Base-by-base conservation (phyloP, 2,329 filamentous ascomycete genomes). In the Fusarium compactum region DNA sequence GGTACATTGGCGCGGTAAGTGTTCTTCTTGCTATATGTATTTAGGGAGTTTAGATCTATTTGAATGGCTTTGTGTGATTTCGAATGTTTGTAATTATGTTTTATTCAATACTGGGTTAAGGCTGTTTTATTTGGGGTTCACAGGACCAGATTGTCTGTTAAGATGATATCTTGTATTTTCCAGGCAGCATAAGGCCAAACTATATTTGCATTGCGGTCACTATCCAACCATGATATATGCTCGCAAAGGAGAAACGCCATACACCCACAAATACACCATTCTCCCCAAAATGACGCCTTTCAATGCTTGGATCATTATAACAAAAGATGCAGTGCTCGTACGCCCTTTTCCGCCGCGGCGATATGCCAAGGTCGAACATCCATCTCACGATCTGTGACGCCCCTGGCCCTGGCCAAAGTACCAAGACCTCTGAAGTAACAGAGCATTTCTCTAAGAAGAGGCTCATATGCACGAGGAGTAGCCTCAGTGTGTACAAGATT, bases 291-390 rank as follows among this genome's bases (percentile, higher is more conserved):
- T 51, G 62, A 73, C 62, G 64, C 70, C 69, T 62, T 32, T 52
- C 60, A 61, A 63, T 67, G 62, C 57, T 47, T 55, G 18, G 41
- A 24, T 57, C 55, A 45, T 86, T 82, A 93, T 85, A 91, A 86
- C 74, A 90, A 79, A 74, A 88, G 82, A 78, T 89, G 89, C 76
- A 95, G 79, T 22, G 86, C 90, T 76, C 87, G 84, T 6, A 90
- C 89, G 4, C 87, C 91, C 80, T 91, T 91, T 79, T 91, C 86
- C 4, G 90, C 92, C 20, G 88, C 90, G 15, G 89, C 90, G 64
- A 95, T 82, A 83, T 95, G 93, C 91, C 92, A 93, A 20, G 93
- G 93, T 73, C 92, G 82, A n/a, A 89, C 85, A 75, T 90, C 89
- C 51, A 81, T 84, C 57, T 89, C 83, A 65, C 84, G 79, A 74